Evolutionary conservation across 805 yeast genomes (phyloP), one percentile per base, ranked within the genome.

Genomic region (Barnettozyma siamensis): DNA sequence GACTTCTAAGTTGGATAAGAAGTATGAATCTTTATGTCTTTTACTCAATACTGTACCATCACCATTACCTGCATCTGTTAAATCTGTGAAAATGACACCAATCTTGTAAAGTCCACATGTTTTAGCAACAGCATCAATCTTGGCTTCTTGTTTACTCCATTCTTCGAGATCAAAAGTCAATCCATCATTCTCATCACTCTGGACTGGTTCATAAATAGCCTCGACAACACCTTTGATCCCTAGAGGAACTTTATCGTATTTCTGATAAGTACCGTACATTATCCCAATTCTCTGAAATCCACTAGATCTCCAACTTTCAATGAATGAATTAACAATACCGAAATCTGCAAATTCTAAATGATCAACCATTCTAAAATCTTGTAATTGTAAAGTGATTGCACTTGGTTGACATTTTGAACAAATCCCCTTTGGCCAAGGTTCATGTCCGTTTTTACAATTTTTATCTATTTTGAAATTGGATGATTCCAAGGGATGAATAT

Each of bases 321-420:
- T 87, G 61, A 93, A 93, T 29, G 73, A 69, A 60, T 93, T 87
- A 40, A 93, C 76, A 20, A 88, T 73, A 11, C 70, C 68, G 39
- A 88, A 77, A 44, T 77, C 78, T 19, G 87, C 78, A 60, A 89
- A 86, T 60, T 93, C 99, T 24, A 93, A 93, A 64, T 93, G 98
- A 60, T 93, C 99, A 23, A 94, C 96, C 95, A 93, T 87, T 53
- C 99, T 75, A 62, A 86, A 93, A 28, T 72, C 68, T 60, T 93
- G 99, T 61, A 80, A 88, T 61, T 84, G 95, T 47, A 93, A 69
- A 0, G 98, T 89, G 45, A 93, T 87, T 0, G 96, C 93, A 1
- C 96, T 80, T 1, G 99, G 98, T 62, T 91, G 98, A 64, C 99
- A 91, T 62, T 88, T 87, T 13, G 96, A 85, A 57, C 99, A 91